A percentile compares a stretch with the other conserved stretches of the same genome.
phyloP scores from a whole-genome alignment of 2,329 filamentous ascomycete genomes.

The Rhynchosporium agropyri region DNA sequence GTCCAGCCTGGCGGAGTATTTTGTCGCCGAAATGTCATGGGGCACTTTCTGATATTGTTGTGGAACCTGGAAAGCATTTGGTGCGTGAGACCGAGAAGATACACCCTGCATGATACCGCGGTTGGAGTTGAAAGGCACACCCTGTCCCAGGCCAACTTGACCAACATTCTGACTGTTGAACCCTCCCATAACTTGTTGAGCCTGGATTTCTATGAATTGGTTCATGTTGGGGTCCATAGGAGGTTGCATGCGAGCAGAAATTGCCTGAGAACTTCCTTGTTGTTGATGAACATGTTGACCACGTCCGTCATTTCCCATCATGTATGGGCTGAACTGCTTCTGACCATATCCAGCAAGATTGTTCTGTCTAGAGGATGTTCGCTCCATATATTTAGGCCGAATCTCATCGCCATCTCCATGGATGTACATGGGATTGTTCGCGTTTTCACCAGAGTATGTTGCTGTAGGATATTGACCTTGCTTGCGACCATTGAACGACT shows the following conservation, averaged over 20 bases:
- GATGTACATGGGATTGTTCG: background rate
- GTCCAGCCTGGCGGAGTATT: background rate
- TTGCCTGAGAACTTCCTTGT: background rate
- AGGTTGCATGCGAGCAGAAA: background rate
- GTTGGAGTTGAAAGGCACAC: background rate
- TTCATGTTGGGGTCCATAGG: background rate
- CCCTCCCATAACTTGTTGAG: background rate
- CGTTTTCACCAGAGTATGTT: background rate
- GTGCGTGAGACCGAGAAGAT: background rate
- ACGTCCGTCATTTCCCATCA: background rate
- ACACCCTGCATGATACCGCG: background rate
- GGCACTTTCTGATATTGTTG: background rate
- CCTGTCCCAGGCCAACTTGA: background rate
- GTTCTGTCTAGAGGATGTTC: background rate
- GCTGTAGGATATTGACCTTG: background rate
- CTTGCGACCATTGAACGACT: background rate
- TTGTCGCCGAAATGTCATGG: background rate
- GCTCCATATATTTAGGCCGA: background rate
- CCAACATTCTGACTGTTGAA: background rate
- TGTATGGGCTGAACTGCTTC: background rate
- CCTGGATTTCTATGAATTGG: background rate
- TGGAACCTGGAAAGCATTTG: background rate
- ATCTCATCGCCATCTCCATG: background rate
- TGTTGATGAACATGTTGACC: background rate
- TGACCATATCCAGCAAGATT: background rate